These are phyloP conservation scores for Balamuthia mandrillaris DNA, from an alignment of 208 protist genomes.

Conservation along the genomic window DNA sequence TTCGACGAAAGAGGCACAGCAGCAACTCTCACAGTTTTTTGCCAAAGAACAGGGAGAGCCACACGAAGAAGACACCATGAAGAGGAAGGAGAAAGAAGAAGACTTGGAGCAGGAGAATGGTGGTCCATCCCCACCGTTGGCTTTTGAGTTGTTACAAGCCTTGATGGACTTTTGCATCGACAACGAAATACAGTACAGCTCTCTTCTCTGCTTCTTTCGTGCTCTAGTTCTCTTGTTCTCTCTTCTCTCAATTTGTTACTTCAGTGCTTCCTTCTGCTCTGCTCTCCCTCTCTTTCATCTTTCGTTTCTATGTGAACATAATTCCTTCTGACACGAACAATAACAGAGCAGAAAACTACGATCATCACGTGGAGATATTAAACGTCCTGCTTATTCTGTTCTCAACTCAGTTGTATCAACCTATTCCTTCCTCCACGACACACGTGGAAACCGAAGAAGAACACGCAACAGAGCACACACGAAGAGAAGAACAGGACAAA, in stretches of 20 bases:
- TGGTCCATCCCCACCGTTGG: too few species aligned
- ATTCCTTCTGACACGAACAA: too few species aligned
- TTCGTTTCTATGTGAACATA: too few species aligned
- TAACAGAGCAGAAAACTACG: neutral
- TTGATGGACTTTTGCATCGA: constrained; percentile 10
- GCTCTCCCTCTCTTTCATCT: neutral
- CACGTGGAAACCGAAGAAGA: too few species aligned
- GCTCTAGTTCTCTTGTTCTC: neutral
- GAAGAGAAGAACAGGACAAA: too few species aligned
- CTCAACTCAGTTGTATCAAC: neutral
- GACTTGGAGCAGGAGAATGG: too few species aligned
- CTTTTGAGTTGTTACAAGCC: neutral
- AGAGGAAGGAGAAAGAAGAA: neutral
- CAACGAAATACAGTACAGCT: neutral
- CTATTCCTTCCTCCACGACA: too few species aligned
- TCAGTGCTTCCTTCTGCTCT: too few species aligned
- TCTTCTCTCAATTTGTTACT: too few species aligned
- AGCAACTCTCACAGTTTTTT: neutral
- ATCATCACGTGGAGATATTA: neutral
- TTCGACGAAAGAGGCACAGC: neutral
- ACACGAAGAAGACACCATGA: too few species aligned
- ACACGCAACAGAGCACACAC: too few species aligned
- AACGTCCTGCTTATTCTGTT: neutral
- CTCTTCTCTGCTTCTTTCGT: neutral
- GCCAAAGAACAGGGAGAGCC: too few species aligned